Base-by-base conservation (phyloP, 139 green algal genomes). In the Chlamydomonas sp. region DNA sequence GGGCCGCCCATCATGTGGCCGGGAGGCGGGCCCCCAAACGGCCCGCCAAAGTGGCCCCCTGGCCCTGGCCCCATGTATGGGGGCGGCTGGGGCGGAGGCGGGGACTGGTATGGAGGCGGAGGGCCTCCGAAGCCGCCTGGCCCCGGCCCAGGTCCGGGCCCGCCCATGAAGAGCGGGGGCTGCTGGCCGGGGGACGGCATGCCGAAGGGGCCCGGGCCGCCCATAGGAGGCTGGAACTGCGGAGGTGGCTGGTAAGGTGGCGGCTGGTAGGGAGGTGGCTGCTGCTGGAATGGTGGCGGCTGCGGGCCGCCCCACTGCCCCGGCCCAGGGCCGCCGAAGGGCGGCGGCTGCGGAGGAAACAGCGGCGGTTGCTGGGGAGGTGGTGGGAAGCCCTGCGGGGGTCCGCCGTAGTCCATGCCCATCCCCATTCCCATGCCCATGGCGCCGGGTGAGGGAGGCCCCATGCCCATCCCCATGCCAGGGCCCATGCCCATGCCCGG, bases 241-340 rank as follows among this genome's bases (percentile, higher is more conserved):
- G 78, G 68, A 18, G 73, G 84, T 8, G 61, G 74, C 63, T 71
- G 74, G 68, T 49, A 74, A 63, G 75, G 63, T 2, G 84, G 84
- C 2, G 18, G 73, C 9, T 80, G 14, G 69, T 69, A 84, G 68
- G 63, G 66, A 1, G 85, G 84, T 16, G 49, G 74, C 9, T 6
- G n/a, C 74, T 63, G 74, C 74, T 83, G 64, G 74, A 71, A 89
- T 2, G 64, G 64, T 20, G 77, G 77, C 12, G 84, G 76, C 74
- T 88, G 84, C 77, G 77, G 58, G 7, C 20, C 17, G 16, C 15
- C 18, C 7, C 14, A 20, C 73, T 12, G 12, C 17, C 57, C 16
- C 5, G 61, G 60, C 31, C 60, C 60, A 75, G 10, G 74, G 1
- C 8, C 12, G 77, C 31, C 31, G 79, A 16, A 72, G 81, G 81